These are phyloP conservation scores for Xylaria flabelliformis DNA, from an alignment of 495 filamentous ascomycete species.

Conservation along the genomic window DNA sequence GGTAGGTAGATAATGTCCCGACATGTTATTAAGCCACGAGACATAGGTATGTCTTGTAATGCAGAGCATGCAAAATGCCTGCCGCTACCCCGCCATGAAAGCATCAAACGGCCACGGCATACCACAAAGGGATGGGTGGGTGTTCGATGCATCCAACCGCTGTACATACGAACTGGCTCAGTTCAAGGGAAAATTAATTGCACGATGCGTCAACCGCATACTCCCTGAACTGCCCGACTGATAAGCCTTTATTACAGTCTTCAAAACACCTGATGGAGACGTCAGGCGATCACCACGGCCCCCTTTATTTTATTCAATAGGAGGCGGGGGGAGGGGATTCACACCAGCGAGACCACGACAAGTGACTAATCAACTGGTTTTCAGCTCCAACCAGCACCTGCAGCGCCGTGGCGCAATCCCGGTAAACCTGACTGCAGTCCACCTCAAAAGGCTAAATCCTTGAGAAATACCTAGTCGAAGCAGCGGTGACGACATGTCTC, in stretches of 20 bases:
- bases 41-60: not conserved
- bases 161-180: not conserved
- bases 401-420: not conserved
- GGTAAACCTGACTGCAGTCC: not conserved
- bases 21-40: not conserved
- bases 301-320: not conserved
- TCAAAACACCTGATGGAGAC: slow-evolving; percentile 9
- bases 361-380: not conserved
- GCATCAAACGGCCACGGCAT: slow-evolving; percentile 8
- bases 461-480: not conserved
- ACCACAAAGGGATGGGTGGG: not conserved
- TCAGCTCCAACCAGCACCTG: slow-evolving; percentile 22
- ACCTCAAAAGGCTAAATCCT: not conserved
- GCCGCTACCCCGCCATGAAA: slow-evolving; percentile 17
- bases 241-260: not conserved
- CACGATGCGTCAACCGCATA: slow-evolving; percentile 5
- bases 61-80: not conserved
- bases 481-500: slow-evolving; percentile 20
- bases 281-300: not conserved
- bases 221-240: not conserved
- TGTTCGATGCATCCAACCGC: not conserved
- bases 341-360: slow-evolving; percentile 5
- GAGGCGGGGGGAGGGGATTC: too few species aligned
- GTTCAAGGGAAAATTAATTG: slow-evolving; percentile 7
- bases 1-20: slow-evolving; percentile 7